Percentiles rank a stretch among this genome's conserved stretches.
phyloP scores from a whole-genome alignment of 257 asterid genomes.

The Fraxinus anomala region DNA sequence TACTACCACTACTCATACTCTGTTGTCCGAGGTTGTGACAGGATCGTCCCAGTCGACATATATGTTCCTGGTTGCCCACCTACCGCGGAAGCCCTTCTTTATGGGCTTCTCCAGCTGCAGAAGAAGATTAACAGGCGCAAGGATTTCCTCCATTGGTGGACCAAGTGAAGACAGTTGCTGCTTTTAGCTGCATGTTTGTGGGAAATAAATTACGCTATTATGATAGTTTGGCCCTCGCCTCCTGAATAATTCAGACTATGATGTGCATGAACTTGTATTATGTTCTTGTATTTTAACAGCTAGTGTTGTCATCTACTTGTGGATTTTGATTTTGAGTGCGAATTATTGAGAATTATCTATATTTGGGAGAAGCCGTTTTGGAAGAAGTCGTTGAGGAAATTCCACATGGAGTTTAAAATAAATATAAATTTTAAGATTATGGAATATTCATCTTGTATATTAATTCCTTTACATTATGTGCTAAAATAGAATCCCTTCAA shows the following conservation, averaged over 20 bases:
- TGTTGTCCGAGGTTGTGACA: conserved; percentile 89
- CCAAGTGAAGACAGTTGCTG: conserved; percentile 45
- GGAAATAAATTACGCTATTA: conserved; percentile 30
- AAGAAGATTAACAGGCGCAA: conserved; percentile 93
- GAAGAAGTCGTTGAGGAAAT: no score
- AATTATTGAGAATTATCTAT: not conserved
- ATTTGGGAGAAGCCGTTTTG: not conserved
- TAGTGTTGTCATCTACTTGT: not conserved
- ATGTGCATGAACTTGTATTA: not conserved
- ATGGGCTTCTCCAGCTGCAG: conserved; percentile 92
- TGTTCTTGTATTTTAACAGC: not conserved
- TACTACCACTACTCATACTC: conserved; percentile 92
- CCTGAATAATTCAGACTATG: not conserved
- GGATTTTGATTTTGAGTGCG: not conserved
- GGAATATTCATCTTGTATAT: no score
- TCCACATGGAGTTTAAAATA: no score
- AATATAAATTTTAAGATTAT: no score
- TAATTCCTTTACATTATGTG: no score
- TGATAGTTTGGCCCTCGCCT: not conserved
- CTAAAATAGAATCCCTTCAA: no score
- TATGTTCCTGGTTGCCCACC: conserved; percentile 98
- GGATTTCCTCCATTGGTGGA: conserved; percentile 97
- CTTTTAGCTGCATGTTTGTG: conserved; percentile 27
- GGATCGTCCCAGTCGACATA: conserved; percentile 95
- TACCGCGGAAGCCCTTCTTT: conserved; percentile 93